Base-by-base conservation (phyloP, 1,284 basidiomycete genomes). In the Pterulicium gracile region DNA sequence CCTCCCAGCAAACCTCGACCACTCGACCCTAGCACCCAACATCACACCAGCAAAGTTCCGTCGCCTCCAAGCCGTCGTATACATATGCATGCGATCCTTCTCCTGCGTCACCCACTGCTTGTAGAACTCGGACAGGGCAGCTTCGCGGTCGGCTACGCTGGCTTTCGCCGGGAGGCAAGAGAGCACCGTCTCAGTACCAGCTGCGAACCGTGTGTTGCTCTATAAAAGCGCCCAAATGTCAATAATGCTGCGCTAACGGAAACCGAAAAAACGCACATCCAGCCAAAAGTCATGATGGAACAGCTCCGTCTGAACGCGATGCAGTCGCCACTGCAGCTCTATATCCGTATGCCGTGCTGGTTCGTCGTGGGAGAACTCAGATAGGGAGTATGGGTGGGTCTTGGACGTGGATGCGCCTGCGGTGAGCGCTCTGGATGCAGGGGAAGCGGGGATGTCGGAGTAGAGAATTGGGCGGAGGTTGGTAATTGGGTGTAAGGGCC, bases 281-380 rank as follows among this genome's bases (percentile, higher is more conserved):
- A 75, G 61, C 85, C 85, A 88, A 57, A 86, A 88, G 24, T 70
- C 64, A 48, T 88, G 80, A 51, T 87, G 80, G 55, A 81, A 79
- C 14, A 73, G 66, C 55, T 88, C 83, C 15, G 86, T 60, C 52
- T 79, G 75, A 58, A 82, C 77, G 48, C 78, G 67, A 49, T 79
- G 75, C 45, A 87, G 62, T 50, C 75, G 79, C 68, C 73, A 82
- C 56, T 82, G 81, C 44, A 87, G 70, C 47, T 84, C 79, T 4
- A 69, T 57, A 24, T 66, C 62, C 50, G 61, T 63, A 52, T 57
- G 61, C 14, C 55, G 53, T 10, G 51, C 56, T 44, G 54, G 54
- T 4, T 60, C 54, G 14, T 58, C 54, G 24, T 62, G 58, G 42
- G 66, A 62, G 60, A 87, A 87, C 58, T 88, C 84, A 48, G 66